These are phyloP conservation scores for Ganoderma meredithae DNA, from an alignment of 1,284 basidiomycete species.

Conservation along the genomic window DNA sequence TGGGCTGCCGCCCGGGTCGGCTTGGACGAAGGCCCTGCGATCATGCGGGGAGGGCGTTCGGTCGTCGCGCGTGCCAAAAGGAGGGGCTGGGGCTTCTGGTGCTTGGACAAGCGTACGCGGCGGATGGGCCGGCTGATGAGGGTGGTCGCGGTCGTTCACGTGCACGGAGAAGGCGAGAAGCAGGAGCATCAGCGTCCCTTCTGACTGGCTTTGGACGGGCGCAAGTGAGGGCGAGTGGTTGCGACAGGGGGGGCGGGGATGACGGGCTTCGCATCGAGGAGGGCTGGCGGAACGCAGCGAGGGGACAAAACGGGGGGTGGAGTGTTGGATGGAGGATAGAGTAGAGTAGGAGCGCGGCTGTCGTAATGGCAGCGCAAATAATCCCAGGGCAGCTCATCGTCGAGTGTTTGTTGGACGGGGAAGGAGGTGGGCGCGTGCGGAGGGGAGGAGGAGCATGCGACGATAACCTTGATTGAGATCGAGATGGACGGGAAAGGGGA, in stretches of 20 bases:
- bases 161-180: constrained; percentile 21
- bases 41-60: constrained; percentile 28
- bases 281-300: constrained; percentile 2
- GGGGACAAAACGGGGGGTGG: constrained; percentile 10
- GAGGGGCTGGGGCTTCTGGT: constrained; percentile 25
- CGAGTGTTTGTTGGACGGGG: constrained; percentile 23
- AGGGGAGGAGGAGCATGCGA: constrained; percentile 18
- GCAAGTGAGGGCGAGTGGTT: background rate
- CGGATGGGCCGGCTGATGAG: constrained; percentile 11
- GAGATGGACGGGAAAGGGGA: constrained; percentile 23
- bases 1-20: background rate
- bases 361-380: constrained; percentile 25
- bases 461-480: constrained; percentile 34
- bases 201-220: constrained; percentile 19
- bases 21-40: constrained; percentile 15
- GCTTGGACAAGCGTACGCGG: constrained; percentile 12
- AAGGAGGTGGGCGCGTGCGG: constrained; percentile 14
- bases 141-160: constrained; percentile 31
- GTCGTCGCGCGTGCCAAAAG: constrained; percentile 16
- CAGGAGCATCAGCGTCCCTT: constrained; percentile 12
- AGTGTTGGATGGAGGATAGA: constrained; percentile 18
- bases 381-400: constrained; percentile 10
- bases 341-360: constrained; percentile 14
- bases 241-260: constrained; percentile 19
- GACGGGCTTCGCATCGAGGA: background rate